These are phyloP conservation scores for Hypoxylon sp. DNA, from an alignment of 2,329 filamentous ascomycete species.

Conservation along the genomic window DNA sequence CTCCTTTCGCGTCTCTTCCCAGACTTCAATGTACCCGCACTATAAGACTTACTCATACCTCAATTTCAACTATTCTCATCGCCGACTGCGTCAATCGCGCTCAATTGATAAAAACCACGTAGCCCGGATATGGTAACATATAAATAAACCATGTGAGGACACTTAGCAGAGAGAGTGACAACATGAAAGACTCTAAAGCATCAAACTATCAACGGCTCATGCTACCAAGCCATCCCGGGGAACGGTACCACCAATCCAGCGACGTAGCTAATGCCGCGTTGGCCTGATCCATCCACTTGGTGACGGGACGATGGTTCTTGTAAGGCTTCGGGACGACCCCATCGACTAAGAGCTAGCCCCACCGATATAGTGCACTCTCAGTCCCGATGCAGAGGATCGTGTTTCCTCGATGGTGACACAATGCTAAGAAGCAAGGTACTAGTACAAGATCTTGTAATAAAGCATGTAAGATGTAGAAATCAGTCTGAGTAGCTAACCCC, in stretches of 20 bases:
- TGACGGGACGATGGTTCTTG: conserved; percentile 30
- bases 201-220: conserved; percentile 24
- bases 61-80: conserved; percentile 6
- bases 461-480: conserved; percentile 34
- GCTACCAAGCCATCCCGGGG: conserved; percentile 35
- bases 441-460: conserved; percentile 42
- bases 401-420: conserved; percentile 41
- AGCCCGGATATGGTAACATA: background rate
- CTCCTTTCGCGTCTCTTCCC: background rate
- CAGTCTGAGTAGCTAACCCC: conserved; percentile 17
- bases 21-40: conserved; percentile 13
- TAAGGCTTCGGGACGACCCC: conserved; percentile 43
- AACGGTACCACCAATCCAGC: conserved; percentile 30
- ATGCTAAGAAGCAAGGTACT: conserved; percentile 37
- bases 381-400: conserved; percentile 46
- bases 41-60: conserved; percentile 9
- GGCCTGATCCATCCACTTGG: conserved; percentile 39
- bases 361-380: conserved; percentile 37
- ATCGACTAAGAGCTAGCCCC: conserved; percentile 37
- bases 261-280: conserved; percentile 37
- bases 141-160: background rate
- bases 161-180: conserved; percentile 1
- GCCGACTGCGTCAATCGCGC: background rate
- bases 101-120: background rate
- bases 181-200: conserved; percentile 3